These are phyloP conservation scores for Stephania cephalantha DNA, from an alignment of 164 flowering plant species.

Conservation along the genomic window DNA sequence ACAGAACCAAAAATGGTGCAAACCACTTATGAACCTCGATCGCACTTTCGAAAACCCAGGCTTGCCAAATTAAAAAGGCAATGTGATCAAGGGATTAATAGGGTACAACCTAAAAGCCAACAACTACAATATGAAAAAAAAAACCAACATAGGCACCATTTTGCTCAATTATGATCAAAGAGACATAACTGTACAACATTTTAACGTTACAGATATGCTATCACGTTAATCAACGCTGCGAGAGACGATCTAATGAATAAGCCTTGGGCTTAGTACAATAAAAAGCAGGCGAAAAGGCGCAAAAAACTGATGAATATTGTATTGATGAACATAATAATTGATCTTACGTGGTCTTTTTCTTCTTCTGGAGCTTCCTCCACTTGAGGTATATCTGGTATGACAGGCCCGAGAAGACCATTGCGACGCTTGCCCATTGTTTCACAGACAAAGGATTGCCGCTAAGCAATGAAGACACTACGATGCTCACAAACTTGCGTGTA, in stretches of 20 bases:
- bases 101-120: too few relatives aligned
- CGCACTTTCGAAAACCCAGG: too few relatives aligned
- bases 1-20: too few relatives aligned
- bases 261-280: conserved; percentile 15
- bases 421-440: conserved; percentile 87
- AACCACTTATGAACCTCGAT: too few relatives aligned
- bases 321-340: conserved; percentile 7
- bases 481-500: conserved; percentile 95
- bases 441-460: conserved; percentile 91
- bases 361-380: conserved; percentile 79
- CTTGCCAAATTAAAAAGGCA: too few relatives aligned
- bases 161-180: not conserved
- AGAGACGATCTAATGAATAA: conserved; percentile 4
- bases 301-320: not conserved
- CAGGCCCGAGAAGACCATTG: conserved; percentile 88
- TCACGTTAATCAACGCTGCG: conserved; percentile 6
- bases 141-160: not conserved
- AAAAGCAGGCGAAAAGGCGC: not conserved
- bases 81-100: too few relatives aligned
- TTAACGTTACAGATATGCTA: conserved; percentile 1
- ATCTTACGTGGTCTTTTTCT: conserved; percentile 51
- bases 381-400: conserved; percentile 92
- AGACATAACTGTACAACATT: conserved; percentile 10
- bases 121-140: too few relatives aligned
- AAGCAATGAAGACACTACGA: conserved; percentile 83